A percentile compares a stretch with the other conserved stretches of the same genome.
phyloP scores from a whole-genome alignment of 192 early-diverging fungal genomes.

The Coemansia interrupta region DNA sequence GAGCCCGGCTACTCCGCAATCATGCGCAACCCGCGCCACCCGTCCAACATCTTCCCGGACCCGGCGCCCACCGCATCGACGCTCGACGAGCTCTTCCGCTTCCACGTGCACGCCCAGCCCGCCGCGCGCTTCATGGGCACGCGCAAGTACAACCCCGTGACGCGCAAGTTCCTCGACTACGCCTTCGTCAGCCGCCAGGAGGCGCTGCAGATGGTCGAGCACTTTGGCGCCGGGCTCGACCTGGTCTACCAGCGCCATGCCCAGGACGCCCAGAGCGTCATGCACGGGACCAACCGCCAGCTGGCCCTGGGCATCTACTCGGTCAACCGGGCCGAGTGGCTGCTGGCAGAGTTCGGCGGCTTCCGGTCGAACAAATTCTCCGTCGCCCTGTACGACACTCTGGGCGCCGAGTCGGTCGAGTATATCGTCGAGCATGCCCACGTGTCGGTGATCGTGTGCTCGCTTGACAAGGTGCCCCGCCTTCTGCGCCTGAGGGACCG shows the following conservation, averaged over 20 bases:
- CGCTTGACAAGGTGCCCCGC: slow-evolving; percentile 57
- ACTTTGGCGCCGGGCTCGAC: slow-evolving; percentile 68
- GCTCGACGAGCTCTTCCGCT: slow-evolving; percentile 36
- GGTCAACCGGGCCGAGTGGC: slow-evolving; percentile 74
- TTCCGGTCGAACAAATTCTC: slow-evolving; percentile 60
- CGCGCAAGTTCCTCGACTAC: slow-evolving; percentile 59
- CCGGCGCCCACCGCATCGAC: slow-evolving; percentile 17
- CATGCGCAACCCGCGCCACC: slow-evolving; percentile 20
- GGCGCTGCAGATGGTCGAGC: slow-evolving; percentile 56
- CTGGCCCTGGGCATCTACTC: slow-evolving; percentile 69
- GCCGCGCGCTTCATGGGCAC: slow-evolving; percentile 59
- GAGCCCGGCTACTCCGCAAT: slow-evolving; percentile 46
- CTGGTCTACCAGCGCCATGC: slow-evolving; percentile 55
- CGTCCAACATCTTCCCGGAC: slow-evolving; percentile 26
- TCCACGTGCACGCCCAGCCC: slow-evolving; percentile 41
- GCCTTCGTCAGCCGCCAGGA: slow-evolving; percentile 62
- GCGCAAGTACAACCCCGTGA: slow-evolving; percentile 56
- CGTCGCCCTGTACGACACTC: slow-evolving; percentile 85
- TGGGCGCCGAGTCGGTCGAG: slow-evolving; percentile 77
- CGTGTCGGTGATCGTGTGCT: slow-evolving; percentile 62
- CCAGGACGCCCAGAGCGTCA: neutral
- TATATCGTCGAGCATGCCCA: slow-evolving; percentile 82
- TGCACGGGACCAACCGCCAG: slow-evolving; percentile 12
- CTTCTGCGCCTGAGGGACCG: slow-evolving; percentile 54
- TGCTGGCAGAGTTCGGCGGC: slow-evolving; percentile 64